Evolutionary conservation across 495 filamentous ascomycete species (phyloP).

Genomic region (Acidomyces sp.): DNA sequence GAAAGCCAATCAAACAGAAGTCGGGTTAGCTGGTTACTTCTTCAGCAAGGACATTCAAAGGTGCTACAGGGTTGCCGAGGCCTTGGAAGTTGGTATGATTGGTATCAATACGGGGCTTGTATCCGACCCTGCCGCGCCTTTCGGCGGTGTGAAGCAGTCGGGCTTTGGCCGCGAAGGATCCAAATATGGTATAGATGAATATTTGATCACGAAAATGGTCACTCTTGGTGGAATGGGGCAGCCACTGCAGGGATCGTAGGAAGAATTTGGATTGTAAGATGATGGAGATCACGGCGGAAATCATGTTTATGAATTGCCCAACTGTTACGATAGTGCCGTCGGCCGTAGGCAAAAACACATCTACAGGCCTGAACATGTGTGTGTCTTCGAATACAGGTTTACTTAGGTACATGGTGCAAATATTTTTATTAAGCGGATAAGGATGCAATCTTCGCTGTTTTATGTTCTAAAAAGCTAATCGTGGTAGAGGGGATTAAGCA

Average conservation of each 20-base stretch:
- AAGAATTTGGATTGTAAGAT: neutral
- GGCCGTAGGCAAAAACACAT: too few species aligned
- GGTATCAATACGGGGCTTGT: conserved; percentile 38
- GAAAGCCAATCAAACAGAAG: conserved; percentile 36
- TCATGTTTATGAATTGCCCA: too few species aligned
- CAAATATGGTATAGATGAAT: conserved; percentile 84
- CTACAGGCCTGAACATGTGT: too few species aligned
- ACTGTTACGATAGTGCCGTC: too few species aligned
- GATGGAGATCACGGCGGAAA: too few species aligned
- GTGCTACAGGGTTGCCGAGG: conserved; percentile 36
- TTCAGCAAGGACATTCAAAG: conserved; percentile 37
- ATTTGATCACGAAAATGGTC: conserved; percentile 67
- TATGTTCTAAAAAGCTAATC: too few species aligned
- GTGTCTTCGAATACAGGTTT: too few species aligned
- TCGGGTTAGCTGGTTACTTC: conserved; percentile 40
- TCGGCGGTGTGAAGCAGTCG: conserved; percentile 87
- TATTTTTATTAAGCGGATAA: too few species aligned
- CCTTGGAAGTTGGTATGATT: conserved; percentile 41
- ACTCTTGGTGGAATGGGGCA: conserved; percentile 20
- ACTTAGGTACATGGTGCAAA: too few species aligned
- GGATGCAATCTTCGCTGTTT: too few species aligned
- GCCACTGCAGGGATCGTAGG: conserved; percentile 15
- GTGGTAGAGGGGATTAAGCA: too few species aligned
- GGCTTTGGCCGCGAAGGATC: conserved; percentile 89
- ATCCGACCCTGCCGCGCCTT: conserved; percentile 38